Evolutionary conservation across 257 asterid genomes (phyloP).

Genomic region (Plectranthus barbatus): DNA sequence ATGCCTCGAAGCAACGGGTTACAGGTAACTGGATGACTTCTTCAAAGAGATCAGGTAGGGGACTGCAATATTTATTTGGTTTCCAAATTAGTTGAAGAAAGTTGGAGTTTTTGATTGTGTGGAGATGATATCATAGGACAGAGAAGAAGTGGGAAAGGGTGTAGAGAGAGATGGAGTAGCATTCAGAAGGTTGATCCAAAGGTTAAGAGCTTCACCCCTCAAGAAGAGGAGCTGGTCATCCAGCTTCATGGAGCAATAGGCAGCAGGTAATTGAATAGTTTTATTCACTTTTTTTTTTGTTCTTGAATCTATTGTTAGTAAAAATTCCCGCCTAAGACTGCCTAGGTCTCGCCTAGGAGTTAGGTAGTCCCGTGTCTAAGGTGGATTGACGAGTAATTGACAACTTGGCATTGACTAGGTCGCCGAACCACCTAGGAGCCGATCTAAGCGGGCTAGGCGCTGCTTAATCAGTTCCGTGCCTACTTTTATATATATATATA

Average conservation of each 20-base stretch:
- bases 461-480: too few relatives aligned
- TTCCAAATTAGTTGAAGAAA: not conserved
- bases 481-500: too few relatives aligned
- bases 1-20: conserved; percentile 34
- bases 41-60: conserved; percentile 50
- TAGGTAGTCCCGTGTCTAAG: too few relatives aligned
- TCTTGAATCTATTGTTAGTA: too few relatives aligned
- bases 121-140: conserved; percentile 25
- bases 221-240: conserved; percentile 79
- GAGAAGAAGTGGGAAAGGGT: conserved; percentile 49
- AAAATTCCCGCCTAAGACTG: too few relatives aligned
- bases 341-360: too few relatives aligned
- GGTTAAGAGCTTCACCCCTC: conserved; percentile 55
- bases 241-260: conserved; percentile 85
- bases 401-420: too few relatives aligned
- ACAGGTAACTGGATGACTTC: conserved; percentile 35
- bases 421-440: too few relatives aligned
- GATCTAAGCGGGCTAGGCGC: too few relatives aligned
- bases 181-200: conserved; percentile 29
- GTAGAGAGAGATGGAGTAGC: conserved; percentile 36
- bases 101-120: not conserved
- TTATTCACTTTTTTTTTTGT: too few relatives aligned
- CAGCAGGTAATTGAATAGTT: conserved; percentile 52
- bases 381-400: too few relatives aligned
- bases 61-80: not conserved